Conservation (phyloP, 495 filamentous ascomycete species). For the Rostrohypoxylon terebratum region DNA sequence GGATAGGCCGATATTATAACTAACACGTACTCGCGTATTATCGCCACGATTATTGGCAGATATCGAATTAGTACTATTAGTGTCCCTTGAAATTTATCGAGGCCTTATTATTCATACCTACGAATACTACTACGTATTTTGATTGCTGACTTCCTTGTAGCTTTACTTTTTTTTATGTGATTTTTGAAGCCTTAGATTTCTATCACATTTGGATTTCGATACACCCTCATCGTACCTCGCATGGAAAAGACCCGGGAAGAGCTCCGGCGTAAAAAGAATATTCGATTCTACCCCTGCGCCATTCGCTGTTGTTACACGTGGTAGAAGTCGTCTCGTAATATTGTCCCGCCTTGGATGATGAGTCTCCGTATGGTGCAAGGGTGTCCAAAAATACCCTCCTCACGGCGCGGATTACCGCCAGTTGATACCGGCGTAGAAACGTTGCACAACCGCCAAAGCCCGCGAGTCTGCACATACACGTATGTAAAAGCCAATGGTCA, state of each 20-base stretch:
- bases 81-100: not conserved
- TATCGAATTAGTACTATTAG: no score
- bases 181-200: not conserved
- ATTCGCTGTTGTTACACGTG: slow-evolving; percentile 33
- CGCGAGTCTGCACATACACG: slow-evolving; percentile 28
- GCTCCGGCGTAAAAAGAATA: slow-evolving; percentile 13
- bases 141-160: not conserved
- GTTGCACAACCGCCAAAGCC: slow-evolving; percentile 27
- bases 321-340: slow-evolving; percentile 24
- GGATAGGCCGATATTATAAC: not conserved
- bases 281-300: slow-evolving; percentile 7
- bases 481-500: slow-evolving; percentile 28
- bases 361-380: slow-evolving; percentile 32
- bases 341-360: slow-evolving; percentile 21
- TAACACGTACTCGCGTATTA: slow-evolving; percentile 7
- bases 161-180: not conserved
- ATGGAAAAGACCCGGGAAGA: not conserved
- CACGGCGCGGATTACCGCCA: slow-evolving; percentile 44
- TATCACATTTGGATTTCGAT: not conserved
- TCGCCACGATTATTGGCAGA: not conserved
- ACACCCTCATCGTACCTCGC: not conserved
- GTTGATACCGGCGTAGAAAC: slow-evolving; percentile 38
- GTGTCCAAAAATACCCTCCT: slow-evolving; percentile 40
- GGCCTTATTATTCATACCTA: not conserved
- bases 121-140: not conserved